Evolutionary conservation across 1,284 basidiomycete genomes (phyloP), one percentile per base, ranked within the genome.

Genomic region (Sporisorium graminicola): DNA sequence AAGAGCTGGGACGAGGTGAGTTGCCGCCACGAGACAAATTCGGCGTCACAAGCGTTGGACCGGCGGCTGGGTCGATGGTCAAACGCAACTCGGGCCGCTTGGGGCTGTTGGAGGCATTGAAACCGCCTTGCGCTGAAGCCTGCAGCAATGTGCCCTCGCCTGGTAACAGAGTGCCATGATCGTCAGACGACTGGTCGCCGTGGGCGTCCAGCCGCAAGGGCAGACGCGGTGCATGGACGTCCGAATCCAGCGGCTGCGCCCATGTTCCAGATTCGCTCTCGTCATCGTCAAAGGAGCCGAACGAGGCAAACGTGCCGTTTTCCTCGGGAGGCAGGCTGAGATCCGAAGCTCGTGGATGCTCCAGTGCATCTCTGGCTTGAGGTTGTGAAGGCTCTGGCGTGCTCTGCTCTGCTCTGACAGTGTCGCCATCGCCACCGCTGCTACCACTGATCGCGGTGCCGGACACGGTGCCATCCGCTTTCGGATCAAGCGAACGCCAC

Each of bases 171-270:
- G 74, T 76, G 5, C 53, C 56, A 24, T 69, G 66, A 20, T 65
- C 66, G 46, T 70, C 73, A 0, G 69, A 44, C 14, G 62, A 50
- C 31, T 46, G 33, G 14, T 63, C 59, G 24, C 51, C 46, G 22
- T 67, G 49, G 24, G 24, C 40, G 6, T 58, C 60, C 3, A 71
- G 46, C 20, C 67, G 62, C 54, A 74, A 53, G 8, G 68, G 73
- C 20, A 74, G 71, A 43, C 64, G 78, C 31, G 60, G 65, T 40
- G 62, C 71, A 37, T 59, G 60, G 43, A 33, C 58, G 43, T 72
- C 71, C 16, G 78, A 50, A 37, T 82, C 76, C 29, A 82, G 65
- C n/a, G 81, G 81, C 54, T 80, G 80, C n/a, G 81, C 79, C 81
- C 81, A 82, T 8, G 81, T 82, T 7, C 81, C 81, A 2, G 76